Conservation (phyloP, 2,329 filamentous ascomycete genomes). For the Fusarium foetens region DNA sequence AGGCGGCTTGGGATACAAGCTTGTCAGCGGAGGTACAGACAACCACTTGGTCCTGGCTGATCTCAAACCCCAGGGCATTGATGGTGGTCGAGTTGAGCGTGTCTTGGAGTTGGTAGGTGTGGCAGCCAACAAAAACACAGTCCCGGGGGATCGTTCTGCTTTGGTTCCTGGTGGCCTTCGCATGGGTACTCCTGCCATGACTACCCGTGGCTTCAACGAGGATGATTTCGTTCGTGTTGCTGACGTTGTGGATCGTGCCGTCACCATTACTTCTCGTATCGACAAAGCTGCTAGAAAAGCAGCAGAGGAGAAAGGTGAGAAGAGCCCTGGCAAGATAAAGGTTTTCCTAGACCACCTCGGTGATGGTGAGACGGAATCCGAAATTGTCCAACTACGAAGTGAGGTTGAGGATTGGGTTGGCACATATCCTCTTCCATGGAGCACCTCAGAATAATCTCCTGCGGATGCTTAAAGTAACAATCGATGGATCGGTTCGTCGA, state of each 20-base stretch:
- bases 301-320: constrained; percentile 74
- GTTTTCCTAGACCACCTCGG: constrained; percentile 75
- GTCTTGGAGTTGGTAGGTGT: constrained; percentile 93
- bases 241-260: constrained; percentile 85
- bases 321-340: constrained; percentile 71
- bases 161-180: constrained; percentile 92
- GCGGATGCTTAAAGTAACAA: neutral
- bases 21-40: constrained; percentile 95
- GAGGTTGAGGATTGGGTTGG: constrained; percentile 84
- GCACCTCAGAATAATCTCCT: constrained; percentile 48
- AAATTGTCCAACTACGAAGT: constrained; percentile 77
- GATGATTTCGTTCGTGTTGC: constrained; percentile 89
- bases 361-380: constrained; percentile 72
- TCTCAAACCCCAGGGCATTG: constrained; percentile 86
- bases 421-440: constrained; percentile 78
- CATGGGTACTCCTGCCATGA: constrained; percentile 98
- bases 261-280: constrained; percentile 79
- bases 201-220: constrained; percentile 89
- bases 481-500: neutral
- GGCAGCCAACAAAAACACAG: constrained; percentile 99
- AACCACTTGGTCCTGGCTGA: constrained; percentile 96
- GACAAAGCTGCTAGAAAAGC: constrained; percentile 77
- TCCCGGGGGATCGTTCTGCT: constrained; percentile 93
- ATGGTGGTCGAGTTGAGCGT: constrained; percentile 89
- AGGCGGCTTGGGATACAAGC: constrained; percentile 82